These are phyloP conservation scores for Raphanus sativus DNA, from an alignment of 345 rosid genomes.

Conservation along the genomic window DNA sequence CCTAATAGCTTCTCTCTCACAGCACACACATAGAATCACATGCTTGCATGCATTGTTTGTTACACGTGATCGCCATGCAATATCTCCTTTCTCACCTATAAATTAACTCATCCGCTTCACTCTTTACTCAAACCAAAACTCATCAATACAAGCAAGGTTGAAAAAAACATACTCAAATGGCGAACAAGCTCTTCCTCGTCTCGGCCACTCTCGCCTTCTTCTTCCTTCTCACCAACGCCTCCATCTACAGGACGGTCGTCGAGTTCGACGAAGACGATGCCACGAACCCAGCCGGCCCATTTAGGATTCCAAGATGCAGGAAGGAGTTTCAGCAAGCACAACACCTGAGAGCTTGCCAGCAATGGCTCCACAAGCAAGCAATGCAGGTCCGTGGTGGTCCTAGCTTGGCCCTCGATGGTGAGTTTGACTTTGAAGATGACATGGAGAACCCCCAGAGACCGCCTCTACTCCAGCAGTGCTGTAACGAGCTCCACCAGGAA, in stretches of 20 bases:
- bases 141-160: background rate
- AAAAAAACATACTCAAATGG: constrained; percentile 1
- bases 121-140: background rate
- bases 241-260: constrained; percentile 39
- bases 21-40: background rate
- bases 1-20: background rate
- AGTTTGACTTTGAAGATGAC: constrained; percentile 11
- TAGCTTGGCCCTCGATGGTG: constrained; percentile 1
- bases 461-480: constrained; percentile 21
- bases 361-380: background rate
- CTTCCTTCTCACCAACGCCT: constrained; percentile 38
- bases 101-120: background rate
- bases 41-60: background rate
- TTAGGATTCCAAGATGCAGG: background rate
- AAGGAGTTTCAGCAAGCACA: constrained; percentile 28
- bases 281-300: constrained; percentile 10
- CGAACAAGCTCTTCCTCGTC: constrained; percentile 35
- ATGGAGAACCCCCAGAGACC: constrained; percentile 11
- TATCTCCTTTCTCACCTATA: background rate
- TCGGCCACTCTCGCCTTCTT: constrained; percentile 28
- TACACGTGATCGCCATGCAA: constrained; percentile 32
- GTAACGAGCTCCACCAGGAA: constrained; percentile 26
- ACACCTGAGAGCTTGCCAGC: constrained; percentile 23
- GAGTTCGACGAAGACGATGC: constrained; percentile 30
- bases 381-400: background rate